phyloP scores from a whole-genome alignment of 2,329 filamentous ascomycete species.

The Penicillium sp. region DNA sequence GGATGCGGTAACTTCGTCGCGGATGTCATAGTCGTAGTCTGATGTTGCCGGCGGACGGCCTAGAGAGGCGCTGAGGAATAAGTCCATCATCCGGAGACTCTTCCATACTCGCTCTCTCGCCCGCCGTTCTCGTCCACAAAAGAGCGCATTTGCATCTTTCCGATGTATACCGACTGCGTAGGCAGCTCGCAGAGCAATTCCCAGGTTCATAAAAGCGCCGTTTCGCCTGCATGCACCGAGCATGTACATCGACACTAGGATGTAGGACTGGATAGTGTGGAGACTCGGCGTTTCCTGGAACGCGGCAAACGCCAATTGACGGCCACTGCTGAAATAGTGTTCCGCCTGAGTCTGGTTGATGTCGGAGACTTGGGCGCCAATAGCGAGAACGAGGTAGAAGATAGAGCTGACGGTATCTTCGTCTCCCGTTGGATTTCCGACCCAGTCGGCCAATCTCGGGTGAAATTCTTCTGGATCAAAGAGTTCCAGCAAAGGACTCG shows the following conservation, averaged over 20 bases:
- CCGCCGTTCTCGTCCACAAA: slow-evolving; percentile 39
- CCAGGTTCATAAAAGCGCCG: slow-evolving; percentile 50
- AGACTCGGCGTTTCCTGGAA: slow-evolving; percentile 49
- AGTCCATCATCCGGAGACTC: slow-evolving; percentile 49
- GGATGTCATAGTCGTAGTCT: slow-evolving; percentile 45
- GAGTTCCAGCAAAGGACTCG: slow-evolving; percentile 47
- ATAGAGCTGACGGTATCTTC: slow-evolving; percentile 45
- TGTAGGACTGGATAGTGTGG: slow-evolving; percentile 49
- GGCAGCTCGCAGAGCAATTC: slow-evolving; percentile 49
- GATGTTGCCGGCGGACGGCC: slow-evolving; percentile 52
- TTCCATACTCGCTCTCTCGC: slow-evolving; percentile 51
- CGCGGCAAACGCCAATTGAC: slow-evolving; percentile 43
- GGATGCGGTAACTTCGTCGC: slow-evolving; percentile 32
- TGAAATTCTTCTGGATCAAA: slow-evolving; percentile 46
- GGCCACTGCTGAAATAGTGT: slow-evolving; percentile 46
- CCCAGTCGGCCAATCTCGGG: slow-evolving; percentile 37
- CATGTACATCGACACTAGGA: slow-evolving; percentile 50
- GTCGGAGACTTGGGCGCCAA: slow-evolving; percentile 44
- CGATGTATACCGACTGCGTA: slow-evolving; percentile 51
- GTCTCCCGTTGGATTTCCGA: slow-evolving; percentile 33
- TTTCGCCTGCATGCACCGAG: slow-evolving; percentile 50
- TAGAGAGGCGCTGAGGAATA: slow-evolving; percentile 49
- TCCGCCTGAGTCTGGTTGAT: slow-evolving; percentile 42
- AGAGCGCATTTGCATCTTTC: slow-evolving; percentile 49
- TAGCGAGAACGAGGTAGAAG: slow-evolving; percentile 49